Conservation (phyloP, 352 stramenopile species). For the Phytophthora foliorum region DNA sequence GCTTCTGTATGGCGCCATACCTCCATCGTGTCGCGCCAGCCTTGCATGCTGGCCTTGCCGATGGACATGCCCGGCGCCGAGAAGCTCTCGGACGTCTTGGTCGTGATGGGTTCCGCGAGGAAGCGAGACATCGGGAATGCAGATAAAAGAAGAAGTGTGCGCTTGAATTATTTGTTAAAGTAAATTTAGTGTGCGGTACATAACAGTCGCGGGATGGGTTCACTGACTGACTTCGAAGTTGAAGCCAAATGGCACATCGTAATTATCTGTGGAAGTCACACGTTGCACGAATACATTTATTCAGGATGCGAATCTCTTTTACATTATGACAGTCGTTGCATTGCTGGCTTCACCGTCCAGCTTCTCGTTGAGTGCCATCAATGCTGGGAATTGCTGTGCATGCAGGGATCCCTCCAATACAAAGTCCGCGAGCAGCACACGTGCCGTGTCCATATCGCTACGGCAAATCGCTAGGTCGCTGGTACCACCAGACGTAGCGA, state of each 20-base stretch:
- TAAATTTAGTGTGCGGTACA: not conserved
- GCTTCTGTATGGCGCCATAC: constrained; percentile 31
- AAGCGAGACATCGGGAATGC: constrained; percentile 77
- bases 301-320: not conserved
- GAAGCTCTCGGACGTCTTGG: constrained; percentile 68
- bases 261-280: too few relatives aligned
- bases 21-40: constrained; percentile 90
- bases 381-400: constrained; percentile 53
- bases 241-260: not conserved
- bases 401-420: constrained; percentile 54
- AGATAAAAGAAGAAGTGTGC: not conserved
- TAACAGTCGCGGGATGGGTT: not conserved
- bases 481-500: constrained; percentile 13
- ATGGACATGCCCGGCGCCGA: constrained; percentile 62
- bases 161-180: not conserved
- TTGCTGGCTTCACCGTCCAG: constrained; percentile 8
- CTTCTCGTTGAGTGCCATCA: constrained; percentile 35
- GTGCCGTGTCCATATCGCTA: constrained; percentile 33
- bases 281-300: too few relatives aligned
- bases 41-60: constrained; percentile 82
- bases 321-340: not conserved
- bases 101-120: constrained; percentile 82
- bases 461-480: constrained; percentile 35
- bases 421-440: constrained; percentile 43
- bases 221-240: constrained; percentile 13